Evolutionary conservation across 2,329 filamentous ascomycete genomes (phyloP).

Genomic region (Lachnellula willkommii): DNA sequence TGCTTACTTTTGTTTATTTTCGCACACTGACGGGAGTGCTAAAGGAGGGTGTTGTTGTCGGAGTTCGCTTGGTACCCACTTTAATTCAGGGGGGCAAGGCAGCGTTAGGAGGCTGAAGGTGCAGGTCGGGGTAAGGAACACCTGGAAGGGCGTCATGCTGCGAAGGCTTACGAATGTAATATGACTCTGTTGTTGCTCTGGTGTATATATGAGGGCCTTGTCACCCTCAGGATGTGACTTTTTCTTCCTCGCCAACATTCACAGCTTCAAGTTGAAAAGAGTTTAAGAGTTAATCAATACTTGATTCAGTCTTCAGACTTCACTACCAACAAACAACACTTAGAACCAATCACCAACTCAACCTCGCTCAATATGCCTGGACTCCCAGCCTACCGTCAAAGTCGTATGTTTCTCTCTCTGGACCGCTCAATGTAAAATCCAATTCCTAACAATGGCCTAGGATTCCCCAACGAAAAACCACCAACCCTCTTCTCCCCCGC

Average conservation of each 20-base stretch:
- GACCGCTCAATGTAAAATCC: background rate
- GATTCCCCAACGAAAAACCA: constrained; percentile 19
- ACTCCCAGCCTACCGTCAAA: background rate
- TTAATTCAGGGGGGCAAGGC: background rate
- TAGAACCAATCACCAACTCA: background rate
- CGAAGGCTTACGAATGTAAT: background rate
- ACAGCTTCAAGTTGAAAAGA: background rate
- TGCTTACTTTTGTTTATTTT: background rate
- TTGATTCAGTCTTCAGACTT: background rate
- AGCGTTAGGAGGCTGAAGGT: background rate
- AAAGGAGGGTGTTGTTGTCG: background rate
- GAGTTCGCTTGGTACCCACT: background rate
- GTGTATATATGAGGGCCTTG: constrained; percentile 10
- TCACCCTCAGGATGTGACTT: constrained; percentile 2
- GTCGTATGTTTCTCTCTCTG: constrained; percentile 10
- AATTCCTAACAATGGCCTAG: constrained; percentile 8
- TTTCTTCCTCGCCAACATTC: constrained; percentile 1
- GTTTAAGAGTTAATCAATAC: background rate
- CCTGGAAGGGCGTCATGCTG: background rate
- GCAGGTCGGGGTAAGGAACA: background rate
- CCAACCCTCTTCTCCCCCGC: constrained; percentile 22
- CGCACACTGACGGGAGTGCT: too few relatives aligned
- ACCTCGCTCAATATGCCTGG: constrained; percentile 1
- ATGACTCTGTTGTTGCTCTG: constrained; percentile 3
- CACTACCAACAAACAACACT: background rate